Evolutionary conservation across 2,329 filamentous ascomycete genomes (phyloP).

Genomic region (Trichoderma breve): DNA sequence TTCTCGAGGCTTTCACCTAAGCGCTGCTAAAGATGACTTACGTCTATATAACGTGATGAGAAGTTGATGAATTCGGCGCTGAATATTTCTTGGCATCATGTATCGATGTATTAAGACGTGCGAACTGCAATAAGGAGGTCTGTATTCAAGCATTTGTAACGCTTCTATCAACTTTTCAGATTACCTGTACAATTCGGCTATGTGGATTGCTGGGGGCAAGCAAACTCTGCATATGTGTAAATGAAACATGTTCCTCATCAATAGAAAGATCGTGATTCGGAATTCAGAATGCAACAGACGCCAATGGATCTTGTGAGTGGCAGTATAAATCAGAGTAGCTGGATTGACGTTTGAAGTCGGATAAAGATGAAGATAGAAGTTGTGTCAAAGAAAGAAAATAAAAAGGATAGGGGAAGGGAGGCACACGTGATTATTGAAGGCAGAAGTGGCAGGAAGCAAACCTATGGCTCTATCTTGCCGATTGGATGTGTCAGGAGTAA

Average conservation of each 20-base stretch:
- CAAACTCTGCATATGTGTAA: neutral
- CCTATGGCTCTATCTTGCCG: neutral
- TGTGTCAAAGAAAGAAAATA: neutral
- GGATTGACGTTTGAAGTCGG: neutral
- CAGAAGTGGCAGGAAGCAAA: neutral
- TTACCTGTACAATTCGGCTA: neutral
- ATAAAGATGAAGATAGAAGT: neutral
- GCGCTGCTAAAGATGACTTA: neutral
- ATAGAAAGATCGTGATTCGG: neutral
- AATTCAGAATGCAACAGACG: neutral
- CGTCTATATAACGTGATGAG: neutral
- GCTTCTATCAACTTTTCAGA: too few relatives aligned
- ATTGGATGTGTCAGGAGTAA: neutral
- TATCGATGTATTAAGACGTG: neutral
- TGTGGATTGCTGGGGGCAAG: neutral
- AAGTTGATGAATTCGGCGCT: neutral
- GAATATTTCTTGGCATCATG: neutral
- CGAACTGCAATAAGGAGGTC: neutral
- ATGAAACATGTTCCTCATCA: neutral
- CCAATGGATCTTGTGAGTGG: neutral
- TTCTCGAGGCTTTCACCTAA: neutral
- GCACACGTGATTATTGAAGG: neutral
- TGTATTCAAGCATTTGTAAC: neutral
- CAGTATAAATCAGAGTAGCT: neutral
- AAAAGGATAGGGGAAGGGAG: neutral